phyloP scores from a whole-genome alignment of 495 filamentous ascomycete genomes.

The Pyrenopolyporus hunteri region DNA sequence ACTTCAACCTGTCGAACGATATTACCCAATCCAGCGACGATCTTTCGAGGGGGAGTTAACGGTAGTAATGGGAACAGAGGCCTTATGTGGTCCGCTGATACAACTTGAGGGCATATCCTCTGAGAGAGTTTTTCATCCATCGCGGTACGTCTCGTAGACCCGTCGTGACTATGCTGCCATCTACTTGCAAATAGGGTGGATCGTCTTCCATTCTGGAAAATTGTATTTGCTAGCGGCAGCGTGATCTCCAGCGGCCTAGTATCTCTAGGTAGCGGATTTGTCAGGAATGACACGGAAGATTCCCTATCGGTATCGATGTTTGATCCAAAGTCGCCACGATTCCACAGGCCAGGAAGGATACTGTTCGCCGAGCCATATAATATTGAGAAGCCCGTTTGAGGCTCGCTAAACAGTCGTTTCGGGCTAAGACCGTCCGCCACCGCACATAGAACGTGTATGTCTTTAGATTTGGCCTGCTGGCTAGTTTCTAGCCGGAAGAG shows the following conservation, averaged over 20 bases:
- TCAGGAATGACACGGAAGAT: constrained; percentile 33
- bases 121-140: constrained; percentile 40
- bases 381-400: constrained; percentile 50
- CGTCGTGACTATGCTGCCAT: constrained; percentile 52
- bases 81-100: constrained; percentile 5
- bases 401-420: constrained; percentile 19
- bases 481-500: constrained; percentile 5
- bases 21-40: constrained; percentile 77
- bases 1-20: constrained; percentile 73
- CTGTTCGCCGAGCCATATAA: constrained; percentile 38
- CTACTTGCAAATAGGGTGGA: constrained; percentile 64
- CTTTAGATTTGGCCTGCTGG: not conserved
- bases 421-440: constrained; percentile 47
- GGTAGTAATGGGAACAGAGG: constrained; percentile 63
- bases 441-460: constrained; percentile 43
- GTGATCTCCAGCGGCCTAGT: constrained; percentile 44
- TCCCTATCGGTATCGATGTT: constrained; percentile 6
- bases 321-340: constrained; percentile 5
- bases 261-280: constrained; percentile 29
- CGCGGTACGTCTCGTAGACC: constrained; percentile 17
- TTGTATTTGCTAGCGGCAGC: constrained; percentile 75
- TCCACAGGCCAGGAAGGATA: constrained; percentile 47
- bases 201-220: constrained; percentile 72
- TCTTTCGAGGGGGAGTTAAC: constrained; percentile 66
- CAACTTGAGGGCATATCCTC: constrained; percentile 22